Evolutionary conservation across 2,329 filamentous ascomycete genomes (phyloP).

Genomic region (Sphaerostilbella broomeana): DNA sequence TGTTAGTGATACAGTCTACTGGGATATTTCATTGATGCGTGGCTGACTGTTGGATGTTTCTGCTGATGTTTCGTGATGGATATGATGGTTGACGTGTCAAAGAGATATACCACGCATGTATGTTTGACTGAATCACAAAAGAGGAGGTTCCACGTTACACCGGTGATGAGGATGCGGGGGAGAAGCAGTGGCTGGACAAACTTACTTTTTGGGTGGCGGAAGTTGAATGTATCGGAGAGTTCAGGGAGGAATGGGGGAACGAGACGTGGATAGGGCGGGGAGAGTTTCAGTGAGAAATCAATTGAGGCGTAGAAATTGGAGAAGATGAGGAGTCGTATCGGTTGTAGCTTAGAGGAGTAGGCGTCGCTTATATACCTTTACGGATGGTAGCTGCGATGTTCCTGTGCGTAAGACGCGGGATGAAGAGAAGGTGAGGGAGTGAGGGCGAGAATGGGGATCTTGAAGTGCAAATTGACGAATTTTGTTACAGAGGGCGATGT

Average conservation of each 20-base stretch:
- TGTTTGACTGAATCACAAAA: too few species aligned
- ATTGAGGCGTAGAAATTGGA: conserved; percentile 6
- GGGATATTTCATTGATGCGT: neutral
- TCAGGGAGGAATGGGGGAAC: conserved; percentile 3
- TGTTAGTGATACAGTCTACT: conserved; percentile 3
- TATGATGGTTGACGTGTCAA: too few species aligned
- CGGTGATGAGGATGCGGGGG: conserved; percentile 6
- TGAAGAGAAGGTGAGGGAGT: neutral
- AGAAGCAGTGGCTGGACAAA: conserved; percentile 10
- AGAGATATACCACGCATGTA: too few species aligned
- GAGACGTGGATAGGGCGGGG: conserved; percentile 8
- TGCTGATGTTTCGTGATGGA: too few species aligned
- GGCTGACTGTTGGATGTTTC: conserved; percentile 1
- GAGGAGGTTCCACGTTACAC: neutral
- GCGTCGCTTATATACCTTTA: neutral
- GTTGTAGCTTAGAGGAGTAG: neutral
- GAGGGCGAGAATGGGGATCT: neutral
- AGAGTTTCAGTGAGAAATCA: neutral
- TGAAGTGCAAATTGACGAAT: neutral
- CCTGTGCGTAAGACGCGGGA: too few species aligned
- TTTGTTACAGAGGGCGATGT: conserved; percentile 1
- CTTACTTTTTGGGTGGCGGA: conserved; percentile 14
- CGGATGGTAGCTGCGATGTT: too few species aligned
- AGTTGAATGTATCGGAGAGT: conserved; percentile 5
- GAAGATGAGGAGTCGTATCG: conserved; percentile 10